Percentiles rank a stretch among this genome's conserved stretches.
These are phyloP conservation scores for Monosporascus ibericus DNA, from an alignment of 2,329 filamentous ascomycete species.

Conservation along the genomic window DNA sequence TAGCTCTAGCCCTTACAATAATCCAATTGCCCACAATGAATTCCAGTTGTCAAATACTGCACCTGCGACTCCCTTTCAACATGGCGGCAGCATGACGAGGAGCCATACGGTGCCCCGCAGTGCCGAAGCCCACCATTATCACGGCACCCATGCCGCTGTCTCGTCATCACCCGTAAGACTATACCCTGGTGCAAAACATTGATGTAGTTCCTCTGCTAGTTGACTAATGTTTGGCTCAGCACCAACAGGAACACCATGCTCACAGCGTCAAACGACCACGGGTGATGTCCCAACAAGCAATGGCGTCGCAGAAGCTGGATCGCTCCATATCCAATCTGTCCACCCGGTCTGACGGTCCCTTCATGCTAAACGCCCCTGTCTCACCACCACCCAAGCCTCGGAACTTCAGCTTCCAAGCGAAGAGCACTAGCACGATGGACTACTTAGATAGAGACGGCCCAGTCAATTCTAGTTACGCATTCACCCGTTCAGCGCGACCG, in stretches of 20 bases:
- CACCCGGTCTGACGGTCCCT: conserved; percentile 32
- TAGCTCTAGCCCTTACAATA: conserved; percentile 15
- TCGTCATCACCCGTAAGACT: conserved; percentile 22
- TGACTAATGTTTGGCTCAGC: conserved; percentile 16
- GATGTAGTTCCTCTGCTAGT: conserved; percentile 7
- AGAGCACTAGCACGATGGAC: conserved; percentile 21
- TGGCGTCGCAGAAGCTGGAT: conserved; percentile 34
- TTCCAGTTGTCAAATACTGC: conserved; percentile 21
- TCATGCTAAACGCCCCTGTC: conserved; percentile 29
- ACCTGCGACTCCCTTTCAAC: conserved; percentile 12
- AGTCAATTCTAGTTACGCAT: conserved; percentile 16
- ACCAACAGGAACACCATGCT: conserved; percentile 16
- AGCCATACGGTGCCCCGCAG: conserved; percentile 25
- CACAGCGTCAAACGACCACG: conserved; percentile 27
- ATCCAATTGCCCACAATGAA: conserved; percentile 18
- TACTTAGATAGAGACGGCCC: conserved; percentile 27
- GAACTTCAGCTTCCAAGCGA: conserved; percentile 11
- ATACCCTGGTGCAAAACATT: conserved; percentile 7
- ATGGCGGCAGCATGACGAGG: conserved; percentile 19
- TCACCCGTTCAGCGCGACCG: conserved; percentile 19
- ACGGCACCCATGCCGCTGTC: conserved; percentile 10
- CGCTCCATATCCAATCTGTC: conserved; percentile 38
- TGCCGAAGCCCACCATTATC: conserved; percentile 17
- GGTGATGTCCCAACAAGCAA: conserved; percentile 28
- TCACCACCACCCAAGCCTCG: conserved; percentile 27